phyloP scores from a whole-genome alignment of 2,329 filamentous ascomycete species.

The Canariomyces notabilis region DNA sequence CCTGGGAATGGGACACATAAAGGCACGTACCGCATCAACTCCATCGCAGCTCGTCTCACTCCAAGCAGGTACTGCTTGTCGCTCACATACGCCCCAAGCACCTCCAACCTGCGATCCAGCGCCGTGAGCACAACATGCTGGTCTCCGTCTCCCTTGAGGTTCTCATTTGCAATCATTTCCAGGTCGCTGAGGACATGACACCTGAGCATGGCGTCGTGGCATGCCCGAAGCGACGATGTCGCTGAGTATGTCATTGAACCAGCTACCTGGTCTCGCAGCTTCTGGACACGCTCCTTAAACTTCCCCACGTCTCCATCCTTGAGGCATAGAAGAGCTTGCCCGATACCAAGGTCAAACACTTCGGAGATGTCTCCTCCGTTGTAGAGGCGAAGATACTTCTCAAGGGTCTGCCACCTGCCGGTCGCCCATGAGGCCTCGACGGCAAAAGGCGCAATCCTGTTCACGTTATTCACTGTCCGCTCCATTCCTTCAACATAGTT shows the following conservation, averaged over 20 bases:
- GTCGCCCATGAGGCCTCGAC: slow-evolving; percentile 91
- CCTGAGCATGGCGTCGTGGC: slow-evolving; percentile 78
- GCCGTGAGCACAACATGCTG: slow-evolving; percentile 45
- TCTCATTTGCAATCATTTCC: slow-evolving; percentile 62
- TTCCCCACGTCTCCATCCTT: slow-evolving; percentile 44
- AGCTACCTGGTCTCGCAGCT: slow-evolving; percentile 65
- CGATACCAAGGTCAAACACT: slow-evolving; percentile 81
- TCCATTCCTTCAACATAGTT: slow-evolving; percentile 80
- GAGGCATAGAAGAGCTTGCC: slow-evolving; percentile 59
- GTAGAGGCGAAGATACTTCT: slow-evolving; percentile 57
- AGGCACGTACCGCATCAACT: slow-evolving; percentile 58
- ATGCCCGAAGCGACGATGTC: slow-evolving; percentile 76
- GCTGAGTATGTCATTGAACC: slow-evolving; percentile 69
- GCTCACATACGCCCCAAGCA: slow-evolving; percentile 80
- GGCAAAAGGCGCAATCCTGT: slow-evolving; percentile 72
- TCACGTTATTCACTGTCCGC: slow-evolving; percentile 44
- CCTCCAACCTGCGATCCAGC: slow-evolving; percentile 73
- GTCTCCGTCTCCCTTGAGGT: slow-evolving; percentile 36
- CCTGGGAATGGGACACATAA: not conserved
- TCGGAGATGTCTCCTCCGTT: slow-evolving; percentile 45
- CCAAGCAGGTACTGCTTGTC: slow-evolving; percentile 94
- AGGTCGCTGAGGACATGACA: slow-evolving; percentile 85
- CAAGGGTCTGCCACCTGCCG: slow-evolving; percentile 70
- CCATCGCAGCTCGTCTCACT: slow-evolving; percentile 81
- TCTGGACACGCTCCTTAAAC: slow-evolving; percentile 55